Evolutionary conservation across 495 filamentous ascomycete genomes (phyloP).

Genomic region (Penicillium fimorum): DNA sequence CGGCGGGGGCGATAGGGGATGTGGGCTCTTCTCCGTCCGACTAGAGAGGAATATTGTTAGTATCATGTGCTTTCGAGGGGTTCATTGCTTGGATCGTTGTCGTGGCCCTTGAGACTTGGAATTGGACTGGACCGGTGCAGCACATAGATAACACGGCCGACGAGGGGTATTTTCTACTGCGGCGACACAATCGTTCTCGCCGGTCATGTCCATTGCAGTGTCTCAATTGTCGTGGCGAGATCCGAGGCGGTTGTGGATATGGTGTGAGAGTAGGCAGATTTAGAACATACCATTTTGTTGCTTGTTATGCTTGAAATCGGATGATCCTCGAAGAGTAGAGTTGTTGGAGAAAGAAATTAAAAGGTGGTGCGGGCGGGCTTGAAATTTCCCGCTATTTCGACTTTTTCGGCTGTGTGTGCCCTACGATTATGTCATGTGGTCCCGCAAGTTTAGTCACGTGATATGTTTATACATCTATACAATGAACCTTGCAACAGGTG

Average conservation of each 20-base stretch:
- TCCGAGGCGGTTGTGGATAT: neutral
- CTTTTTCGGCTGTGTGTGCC: slow-evolving; percentile 43
- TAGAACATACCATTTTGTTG: slow-evolving; percentile 44
- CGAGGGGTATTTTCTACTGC: neutral
- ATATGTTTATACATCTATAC: neutral
- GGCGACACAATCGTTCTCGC: neutral
- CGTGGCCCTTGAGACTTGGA: neutral
- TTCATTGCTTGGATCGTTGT: neutral
- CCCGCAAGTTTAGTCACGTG: slow-evolving; percentile 8
- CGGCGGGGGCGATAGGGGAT: slow-evolving; percentile 67
- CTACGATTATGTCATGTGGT: slow-evolving; percentile 36
- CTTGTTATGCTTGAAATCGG: slow-evolving; percentile 45
- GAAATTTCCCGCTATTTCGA: slow-evolving; percentile 31
- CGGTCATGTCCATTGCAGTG: slow-evolving; percentile 12
- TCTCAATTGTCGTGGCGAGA: slow-evolving; percentile 12
- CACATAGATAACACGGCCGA: neutral
- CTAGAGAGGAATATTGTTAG: slow-evolving; percentile 36
- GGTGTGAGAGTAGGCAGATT: neutral
- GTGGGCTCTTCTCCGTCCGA: slow-evolving; percentile 88
- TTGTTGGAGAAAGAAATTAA: slow-evolving; percentile 24
- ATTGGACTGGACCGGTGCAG: neutral
- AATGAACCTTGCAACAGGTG: neutral
- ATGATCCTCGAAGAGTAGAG: slow-evolving; percentile 63
- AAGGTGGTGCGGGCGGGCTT: slow-evolving; percentile 24
- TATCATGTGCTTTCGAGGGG: neutral